A percentile compares a stretch with the other conserved stretches of the same genome.
These are phyloP conservation scores for Physaria fendleri DNA, from an alignment of 345 rosid genomes.

Conservation along the genomic window DNA sequence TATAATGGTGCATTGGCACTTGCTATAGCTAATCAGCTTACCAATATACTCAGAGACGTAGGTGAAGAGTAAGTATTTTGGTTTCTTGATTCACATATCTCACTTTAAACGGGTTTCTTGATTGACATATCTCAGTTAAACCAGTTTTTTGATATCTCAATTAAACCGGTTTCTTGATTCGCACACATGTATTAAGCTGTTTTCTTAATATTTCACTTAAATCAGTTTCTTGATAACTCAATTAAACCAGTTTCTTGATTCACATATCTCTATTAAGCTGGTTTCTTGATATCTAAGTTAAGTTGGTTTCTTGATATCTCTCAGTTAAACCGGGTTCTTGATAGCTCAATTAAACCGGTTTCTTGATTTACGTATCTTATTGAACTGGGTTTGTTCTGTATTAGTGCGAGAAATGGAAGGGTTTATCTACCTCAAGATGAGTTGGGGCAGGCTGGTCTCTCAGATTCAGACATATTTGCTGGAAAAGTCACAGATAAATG, in stretches of 20 bases:
- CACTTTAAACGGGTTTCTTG: not conserved
- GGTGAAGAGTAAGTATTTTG: constrained; percentile 64
- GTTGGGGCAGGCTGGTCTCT: constrained; percentile 59
- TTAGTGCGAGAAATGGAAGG: constrained; percentile 68
- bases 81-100: not conserved
- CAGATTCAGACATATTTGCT: constrained; percentile 65
- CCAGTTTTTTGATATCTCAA: constrained; percentile 1
- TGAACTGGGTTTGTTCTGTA: no score
- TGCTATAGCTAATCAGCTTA: constrained; percentile 74
- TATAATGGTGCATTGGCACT: constrained; percentile 70
- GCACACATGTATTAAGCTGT: no score
- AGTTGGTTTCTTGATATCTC: no score
- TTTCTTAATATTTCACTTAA: no score
- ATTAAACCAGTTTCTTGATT: no score
- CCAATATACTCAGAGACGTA: constrained; percentile 73
- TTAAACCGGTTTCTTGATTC: no score
- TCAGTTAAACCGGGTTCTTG: no score
- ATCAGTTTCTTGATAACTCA: no score
- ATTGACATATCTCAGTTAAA: not conserved
- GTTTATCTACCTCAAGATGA: constrained; percentile 75
- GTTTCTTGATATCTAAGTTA: no score
- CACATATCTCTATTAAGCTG: no score
- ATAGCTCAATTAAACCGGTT: no score
- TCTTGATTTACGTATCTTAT: no score
- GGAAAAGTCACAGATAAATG: constrained; percentile 69